Base-by-base conservation (phyloP, 2,329 filamentous ascomycete genomes). In the Exserohilum rostratum region DNA sequence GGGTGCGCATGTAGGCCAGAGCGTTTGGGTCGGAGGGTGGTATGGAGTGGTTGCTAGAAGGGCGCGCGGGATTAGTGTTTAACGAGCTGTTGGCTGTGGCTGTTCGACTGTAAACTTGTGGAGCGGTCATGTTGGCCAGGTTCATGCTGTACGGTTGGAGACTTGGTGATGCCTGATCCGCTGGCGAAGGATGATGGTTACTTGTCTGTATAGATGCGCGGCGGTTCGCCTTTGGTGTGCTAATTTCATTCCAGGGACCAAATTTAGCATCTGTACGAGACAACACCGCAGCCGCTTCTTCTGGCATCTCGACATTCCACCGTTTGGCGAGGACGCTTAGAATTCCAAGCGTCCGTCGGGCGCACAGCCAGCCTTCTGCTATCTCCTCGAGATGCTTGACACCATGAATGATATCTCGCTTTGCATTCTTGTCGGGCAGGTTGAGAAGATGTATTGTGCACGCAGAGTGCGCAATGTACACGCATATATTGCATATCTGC, bases 401-500 rank as follows among this genome's bases (percentile, higher is more conserved):
- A 1, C 93, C 92, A 66, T 97, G 93, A 4, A 90, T 89, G 37
- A 99, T 90, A 73, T 98, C 93, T 65, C 93, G 82, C 67, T 87
- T 89, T 4, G 95, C 91, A 27, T 90, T 95, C 77, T 95, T 96
- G 65, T 97, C 93, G 0, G 93, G 93, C 1, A 98, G 80, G 63
- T 97, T 97, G 31, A 99, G 85, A 17, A 99, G 79, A 68, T 98
- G 95, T 34, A 98, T 96, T 0, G 92, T 97, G 71, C 92, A 96
- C 27, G 95, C 93, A 4, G 91, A 95, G 73, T 98, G 93, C 0
- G 90, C 84, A 77, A 98, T 97, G 74, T 99, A 99, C 0, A 98
- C 92, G 3, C 90, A 93, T 66, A 98, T 91, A 69, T 98, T 98
- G 77, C 91, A 96, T 30, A 99, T 96, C 72, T 98, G 93, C 4